Evolutionary conservation across 495 filamentous ascomycete species (phyloP).

Genomic region (Neurospora sp.): DNA sequence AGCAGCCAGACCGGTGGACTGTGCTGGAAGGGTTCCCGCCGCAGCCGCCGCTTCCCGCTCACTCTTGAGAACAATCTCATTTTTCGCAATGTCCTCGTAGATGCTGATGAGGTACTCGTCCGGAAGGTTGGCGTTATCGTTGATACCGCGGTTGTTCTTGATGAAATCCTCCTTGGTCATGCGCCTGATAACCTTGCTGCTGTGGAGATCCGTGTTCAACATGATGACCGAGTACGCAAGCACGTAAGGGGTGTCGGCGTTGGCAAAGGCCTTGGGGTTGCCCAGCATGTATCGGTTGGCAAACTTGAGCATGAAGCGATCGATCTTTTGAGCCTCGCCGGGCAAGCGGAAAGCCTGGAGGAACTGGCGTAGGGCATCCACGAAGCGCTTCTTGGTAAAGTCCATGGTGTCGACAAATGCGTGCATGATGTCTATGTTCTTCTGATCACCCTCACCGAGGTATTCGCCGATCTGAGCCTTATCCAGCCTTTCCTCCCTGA

Average conservation of each 20-base stretch:
- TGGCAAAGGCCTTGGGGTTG: constrained; percentile 95
- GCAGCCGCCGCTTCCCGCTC: constrained; percentile 82
- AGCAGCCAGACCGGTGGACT: constrained; percentile 63
- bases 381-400: constrained; percentile 85
- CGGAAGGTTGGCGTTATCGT: constrained; percentile 88
- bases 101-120: constrained; percentile 85
- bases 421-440: constrained; percentile 96
- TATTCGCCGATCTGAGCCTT: constrained; percentile 92
- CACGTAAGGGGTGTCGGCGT: constrained; percentile 95
- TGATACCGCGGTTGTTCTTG: constrained; percentile 97
- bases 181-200: constrained; percentile 67
- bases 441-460: constrained; percentile 82
- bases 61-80: constrained; percentile 91
- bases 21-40: constrained; percentile 47
- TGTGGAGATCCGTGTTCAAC: constrained; percentile 95
- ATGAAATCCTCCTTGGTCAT: constrained; percentile 98
- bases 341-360: constrained; percentile 91
- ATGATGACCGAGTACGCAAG: constrained; percentile 93
- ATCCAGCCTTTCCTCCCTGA: constrained; percentile 65
- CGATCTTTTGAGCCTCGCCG: constrained; percentile 97
- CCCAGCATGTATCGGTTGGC: constrained; percentile 89
- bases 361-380: constrained; percentile 83
- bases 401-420: constrained; percentile 95
- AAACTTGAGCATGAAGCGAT: constrained; percentile 99
- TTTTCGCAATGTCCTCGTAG: constrained; percentile 79